Percentiles rank a stretch among this genome's conserved stretches.
These are phyloP conservation scores for Rhodotorula sp. DNA, from an alignment of 1,284 basidiomycete genomes.

Conservation along the genomic window DNA sequence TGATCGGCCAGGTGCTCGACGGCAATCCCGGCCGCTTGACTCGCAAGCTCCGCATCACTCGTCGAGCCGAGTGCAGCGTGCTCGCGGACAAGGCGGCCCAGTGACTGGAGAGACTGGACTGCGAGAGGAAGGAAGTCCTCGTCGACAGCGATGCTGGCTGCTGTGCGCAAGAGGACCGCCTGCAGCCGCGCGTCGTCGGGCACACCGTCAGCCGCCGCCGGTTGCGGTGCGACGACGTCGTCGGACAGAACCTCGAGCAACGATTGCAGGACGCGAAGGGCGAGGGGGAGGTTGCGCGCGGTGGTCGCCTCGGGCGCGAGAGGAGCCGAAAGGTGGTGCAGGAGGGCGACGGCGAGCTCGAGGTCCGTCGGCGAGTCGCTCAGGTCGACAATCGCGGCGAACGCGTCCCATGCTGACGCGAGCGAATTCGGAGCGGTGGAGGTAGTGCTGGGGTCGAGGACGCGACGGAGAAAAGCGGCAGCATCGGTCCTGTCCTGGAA, in stretches of 20 bases:
- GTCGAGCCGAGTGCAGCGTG: not conserved
- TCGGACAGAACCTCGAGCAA: slow-evolving; percentile 20
- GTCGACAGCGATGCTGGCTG: slow-evolving; percentile 2
- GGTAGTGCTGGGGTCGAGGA: too few species aligned
- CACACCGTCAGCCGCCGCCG: not conserved
- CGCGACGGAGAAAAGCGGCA: too few species aligned
- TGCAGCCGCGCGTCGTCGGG: not conserved
- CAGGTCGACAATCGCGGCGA: not conserved
- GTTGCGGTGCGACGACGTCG: slow-evolving; percentile 10
- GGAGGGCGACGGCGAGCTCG: slow-evolving; percentile 8
- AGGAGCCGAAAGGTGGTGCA: slow-evolving; percentile 5
- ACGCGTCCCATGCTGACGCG: not conserved
- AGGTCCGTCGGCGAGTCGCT: not conserved
- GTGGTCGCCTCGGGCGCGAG: not conserved
- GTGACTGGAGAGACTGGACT: not conserved
- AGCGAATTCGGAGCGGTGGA: not conserved
- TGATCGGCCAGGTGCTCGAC: not conserved
- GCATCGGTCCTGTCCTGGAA: not conserved
- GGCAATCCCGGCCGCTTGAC: not conserved
- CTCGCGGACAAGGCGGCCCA: not conserved
- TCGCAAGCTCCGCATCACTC: not conserved
- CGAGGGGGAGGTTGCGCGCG: slow-evolving; percentile 2
- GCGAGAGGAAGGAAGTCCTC: not conserved
- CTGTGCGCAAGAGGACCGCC: slow-evolving; percentile 19
- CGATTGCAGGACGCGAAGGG: not conserved